These are phyloP conservation scores for Trichosanthes truncata DNA, from an alignment of 306 rosid genomes.

Conservation along the genomic window DNA sequence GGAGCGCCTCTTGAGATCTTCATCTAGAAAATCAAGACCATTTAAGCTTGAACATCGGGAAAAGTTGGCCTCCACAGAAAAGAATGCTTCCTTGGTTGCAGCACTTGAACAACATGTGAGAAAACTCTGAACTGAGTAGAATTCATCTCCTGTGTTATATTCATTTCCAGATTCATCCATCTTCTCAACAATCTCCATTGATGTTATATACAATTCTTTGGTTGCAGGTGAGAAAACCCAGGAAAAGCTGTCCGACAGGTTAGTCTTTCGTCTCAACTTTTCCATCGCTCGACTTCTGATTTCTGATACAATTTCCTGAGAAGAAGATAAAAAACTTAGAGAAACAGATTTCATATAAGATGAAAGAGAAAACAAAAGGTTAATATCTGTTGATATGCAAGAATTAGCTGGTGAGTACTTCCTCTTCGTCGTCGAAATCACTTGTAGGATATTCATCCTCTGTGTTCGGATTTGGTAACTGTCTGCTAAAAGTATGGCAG, in stretches of 20 bases:
- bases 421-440: constrained; percentile 63
- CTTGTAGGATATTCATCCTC: constrained; percentile 42
- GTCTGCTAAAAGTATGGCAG: constrained; percentile 33
- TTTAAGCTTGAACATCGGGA: constrained; percentile 61
- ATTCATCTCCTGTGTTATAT: constrained; percentile 35
- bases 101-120: constrained; percentile 47
- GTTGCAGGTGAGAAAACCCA: constrained; percentile 47
- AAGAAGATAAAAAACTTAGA: not conserved
- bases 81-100: constrained; percentile 39
- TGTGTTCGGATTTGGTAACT: constrained; percentile 25
- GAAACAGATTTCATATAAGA: not conserved
- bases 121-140: constrained; percentile 55
- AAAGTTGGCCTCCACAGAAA: constrained; percentile 50
- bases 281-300: constrained; percentile 63
- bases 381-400: not conserved
- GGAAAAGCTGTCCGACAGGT: constrained; percentile 37
- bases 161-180: not conserved
- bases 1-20: constrained; percentile 40
- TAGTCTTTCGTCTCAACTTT: constrained; percentile 41
- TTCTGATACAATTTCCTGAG: constrained; percentile 58
- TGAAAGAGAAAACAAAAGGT: not conserved
- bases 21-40: constrained; percentile 24
- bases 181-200: constrained; percentile 25
- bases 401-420: constrained; percentile 24
- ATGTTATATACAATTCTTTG: constrained; percentile 38